These are phyloP conservation scores for Penicillium hesseltinei DNA, from an alignment of 2,329 filamentous ascomycete species.

Conservation along the genomic window DNA sequence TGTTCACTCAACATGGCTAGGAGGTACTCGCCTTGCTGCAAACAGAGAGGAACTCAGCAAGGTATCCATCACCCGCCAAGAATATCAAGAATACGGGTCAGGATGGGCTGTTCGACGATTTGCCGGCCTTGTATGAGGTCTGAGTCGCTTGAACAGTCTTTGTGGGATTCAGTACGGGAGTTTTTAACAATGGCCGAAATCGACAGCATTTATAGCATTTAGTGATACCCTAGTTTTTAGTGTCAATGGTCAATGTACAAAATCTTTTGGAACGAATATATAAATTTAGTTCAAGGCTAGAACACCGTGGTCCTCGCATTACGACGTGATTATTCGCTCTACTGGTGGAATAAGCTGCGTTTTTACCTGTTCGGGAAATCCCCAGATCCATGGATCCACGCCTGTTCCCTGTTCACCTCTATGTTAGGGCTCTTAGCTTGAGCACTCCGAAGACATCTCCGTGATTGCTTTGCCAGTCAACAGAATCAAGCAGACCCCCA, in stretches of 20 bases:
- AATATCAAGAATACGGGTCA: constrained; percentile 85
- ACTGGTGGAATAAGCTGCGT: neutral
- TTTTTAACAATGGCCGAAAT: constrained; percentile 5
- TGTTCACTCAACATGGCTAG: constrained; percentile 78
- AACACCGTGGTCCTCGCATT: neutral
- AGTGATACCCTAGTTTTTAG: constrained; percentile 27
- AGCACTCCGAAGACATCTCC: neutral
- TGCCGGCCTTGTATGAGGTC: constrained; percentile 36
- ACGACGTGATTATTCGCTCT: constrained; percentile 11
- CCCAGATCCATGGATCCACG: neutral
- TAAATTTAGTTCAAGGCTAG: neutral
- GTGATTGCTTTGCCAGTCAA: neutral
- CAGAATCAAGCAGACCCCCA: neutral
- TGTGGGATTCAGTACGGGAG: constrained; percentile 5
- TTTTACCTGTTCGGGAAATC: neutral
- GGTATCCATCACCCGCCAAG: constrained; percentile 75
- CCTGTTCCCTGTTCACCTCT: neutral
- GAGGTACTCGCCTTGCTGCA: constrained; percentile 73
- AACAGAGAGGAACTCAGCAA: constrained; percentile 64
- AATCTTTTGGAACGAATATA: neutral
- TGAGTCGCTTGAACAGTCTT: neutral
- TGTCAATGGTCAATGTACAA: constrained; percentile 5
- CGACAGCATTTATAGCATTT: constrained; percentile 14
- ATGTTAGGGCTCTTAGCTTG: neutral
- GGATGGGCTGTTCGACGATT: constrained; percentile 74